A percentile compares a stretch with the other conserved stretches of the same genome.
These are phyloP conservation scores for Chalciporus sp. DNA, from an alignment of 1,284 basidiomycete genomes.

Conservation along the genomic window DNA sequence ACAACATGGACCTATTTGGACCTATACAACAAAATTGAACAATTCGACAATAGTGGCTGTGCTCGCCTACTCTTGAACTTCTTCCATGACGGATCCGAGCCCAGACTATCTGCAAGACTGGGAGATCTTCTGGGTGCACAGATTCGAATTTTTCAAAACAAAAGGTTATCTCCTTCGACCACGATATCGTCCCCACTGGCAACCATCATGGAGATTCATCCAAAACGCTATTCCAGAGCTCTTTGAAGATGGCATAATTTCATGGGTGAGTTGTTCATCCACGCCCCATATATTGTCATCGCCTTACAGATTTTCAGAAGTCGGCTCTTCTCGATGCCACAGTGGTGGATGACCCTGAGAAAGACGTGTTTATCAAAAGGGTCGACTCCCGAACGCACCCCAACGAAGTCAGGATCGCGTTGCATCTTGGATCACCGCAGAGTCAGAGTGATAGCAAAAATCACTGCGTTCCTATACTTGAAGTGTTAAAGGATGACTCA, in stretches of 20 bases:
- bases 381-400: background rate
- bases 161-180: constrained; percentile 13
- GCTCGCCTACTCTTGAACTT: background rate
- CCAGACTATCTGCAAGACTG: background rate
- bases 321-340: constrained; percentile 7
- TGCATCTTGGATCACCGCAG: background rate
- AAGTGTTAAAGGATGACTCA: too few relatives aligned
- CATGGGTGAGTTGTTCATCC: constrained; percentile 5
- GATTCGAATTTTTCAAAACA: constrained; percentile 9
- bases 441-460: background rate
- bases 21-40: too few relatives aligned
- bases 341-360: background rate
- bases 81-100: background rate
- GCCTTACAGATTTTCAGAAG: background rate
- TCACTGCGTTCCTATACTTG: too few relatives aligned
- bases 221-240: background rate
- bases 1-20: background rate
- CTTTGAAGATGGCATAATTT: constrained; percentile 7
- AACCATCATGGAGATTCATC: constrained; percentile 12
- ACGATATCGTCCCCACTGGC: constrained; percentile 9
- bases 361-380: constrained; percentile 16
- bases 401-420: constrained; percentile 7
- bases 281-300: rapidly evolving
- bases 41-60: background rate
- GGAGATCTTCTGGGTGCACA: constrained; percentile 11